Conservation (phyloP, 495 filamentous ascomycete species). For the Bacidia rubella region DNA sequence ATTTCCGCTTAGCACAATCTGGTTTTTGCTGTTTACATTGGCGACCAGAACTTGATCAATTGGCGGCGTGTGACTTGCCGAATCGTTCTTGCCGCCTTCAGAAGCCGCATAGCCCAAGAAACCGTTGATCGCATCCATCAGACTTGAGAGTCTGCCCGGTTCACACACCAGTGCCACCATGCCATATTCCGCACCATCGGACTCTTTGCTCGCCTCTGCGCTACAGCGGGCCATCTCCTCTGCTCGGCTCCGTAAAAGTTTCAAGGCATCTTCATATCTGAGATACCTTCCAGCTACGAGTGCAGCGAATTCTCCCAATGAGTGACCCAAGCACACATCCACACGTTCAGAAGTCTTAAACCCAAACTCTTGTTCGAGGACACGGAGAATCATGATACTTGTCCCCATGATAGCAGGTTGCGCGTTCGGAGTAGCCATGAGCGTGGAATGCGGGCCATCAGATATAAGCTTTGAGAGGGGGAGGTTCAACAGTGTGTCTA, state of each 20-base stretch:
- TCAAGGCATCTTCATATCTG: slow-evolving; percentile 60
- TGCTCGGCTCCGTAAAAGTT: slow-evolving; percentile 63
- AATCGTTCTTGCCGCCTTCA: slow-evolving; percentile 52
- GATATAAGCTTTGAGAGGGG: slow-evolving; percentile 63
- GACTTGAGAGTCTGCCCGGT: slow-evolving; percentile 47
- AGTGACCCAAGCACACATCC: slow-evolving; percentile 81
- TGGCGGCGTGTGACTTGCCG: slow-evolving; percentile 46
- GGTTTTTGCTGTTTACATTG: slow-evolving; percentile 90
- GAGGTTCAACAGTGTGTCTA: slow-evolving; percentile 60
- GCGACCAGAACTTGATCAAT: slow-evolving; percentile 84
- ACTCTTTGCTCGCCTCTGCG: slow-evolving; percentile 40
- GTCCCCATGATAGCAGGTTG: slow-evolving; percentile 96
- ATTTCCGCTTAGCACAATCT: slow-evolving; percentile 87
- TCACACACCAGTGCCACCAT: slow-evolving; percentile 92
- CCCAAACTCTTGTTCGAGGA: slow-evolving; percentile 73
- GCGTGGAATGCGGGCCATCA: slow-evolving; percentile 55
- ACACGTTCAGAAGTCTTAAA: slow-evolving; percentile 55
- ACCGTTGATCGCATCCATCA: slow-evolving; percentile 63
- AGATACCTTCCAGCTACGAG: slow-evolving; percentile 73
- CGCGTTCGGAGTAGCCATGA: slow-evolving; percentile 74
- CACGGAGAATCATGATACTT: slow-evolving; percentile 76
- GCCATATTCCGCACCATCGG: slow-evolving; percentile 63
- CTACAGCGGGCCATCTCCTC: slow-evolving; percentile 77
- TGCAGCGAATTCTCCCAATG: slow-evolving; percentile 88
- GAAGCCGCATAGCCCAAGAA: slow-evolving; percentile 56